Evolutionary conservation across 2,329 filamentous ascomycete genomes (phyloP), one percentile per base, ranked within the genome.

Genomic region (Cryphonectria japonica): DNA sequence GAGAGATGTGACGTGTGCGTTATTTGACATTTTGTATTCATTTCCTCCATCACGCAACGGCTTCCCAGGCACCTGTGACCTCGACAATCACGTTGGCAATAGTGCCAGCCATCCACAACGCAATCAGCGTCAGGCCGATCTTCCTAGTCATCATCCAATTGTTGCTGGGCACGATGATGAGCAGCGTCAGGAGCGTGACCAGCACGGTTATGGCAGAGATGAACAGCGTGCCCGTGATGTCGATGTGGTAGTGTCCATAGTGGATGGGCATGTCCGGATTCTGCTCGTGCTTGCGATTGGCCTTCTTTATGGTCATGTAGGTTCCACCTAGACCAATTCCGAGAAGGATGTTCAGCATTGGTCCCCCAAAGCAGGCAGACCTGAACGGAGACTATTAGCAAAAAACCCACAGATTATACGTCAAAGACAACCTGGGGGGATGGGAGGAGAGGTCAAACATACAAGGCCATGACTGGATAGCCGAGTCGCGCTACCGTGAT

Each of bases 291-390:
- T 85, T 85, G 73, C 88, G 85, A 75, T 92, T 88, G 26, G 92
- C 92, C 43, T 89, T 86, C 69, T 87, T 87, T 22, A 97, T 85
- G 70, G 93, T 95, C 87, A 98, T 96, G 79, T 95, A 97, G 54
- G 93, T 87, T 22, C 96, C 96, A 37, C 92, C 93, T 4, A 98
- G 85, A n/a, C 96, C 96, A 67, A 99, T 95, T 0, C 96, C 96
- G 4, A 99, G 88, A 0, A 99, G 84, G 73, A 99, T 99, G 77
- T 99, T 99, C 57, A 99, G 88, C 94, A 99, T 95, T 0, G 96
- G 96, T 0, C 96, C 97, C n/a, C 96, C 96, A 79, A 99, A 98
- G 79, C 96, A 99, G 5, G 96, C 96, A 46, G 93, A 95, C 57
- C 87, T 89, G 73, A 14, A 62, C 19, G 16, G 32, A 46, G 62